Evolutionary conservation across 352 stramenopile genomes (phyloP).

Genomic region (Globisporangium spiculum): DNA sequence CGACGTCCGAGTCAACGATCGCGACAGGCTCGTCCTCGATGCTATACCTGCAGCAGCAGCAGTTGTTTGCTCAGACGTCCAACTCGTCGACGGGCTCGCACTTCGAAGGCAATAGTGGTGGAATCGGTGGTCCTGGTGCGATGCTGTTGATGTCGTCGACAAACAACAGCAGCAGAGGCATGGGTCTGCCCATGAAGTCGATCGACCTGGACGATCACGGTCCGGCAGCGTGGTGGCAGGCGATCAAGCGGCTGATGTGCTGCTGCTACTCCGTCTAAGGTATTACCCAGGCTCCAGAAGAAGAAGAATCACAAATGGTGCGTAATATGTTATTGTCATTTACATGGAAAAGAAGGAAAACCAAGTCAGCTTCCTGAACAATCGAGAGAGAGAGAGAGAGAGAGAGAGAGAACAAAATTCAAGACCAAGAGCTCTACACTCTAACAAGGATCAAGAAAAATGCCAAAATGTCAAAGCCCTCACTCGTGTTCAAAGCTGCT

Average conservation of each 20-base stretch:
- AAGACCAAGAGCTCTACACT: conserved; percentile 4
- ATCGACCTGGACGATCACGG: conserved; percentile 12
- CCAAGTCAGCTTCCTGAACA: not conserved
- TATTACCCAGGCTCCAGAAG: not conserved
- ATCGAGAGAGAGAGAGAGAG: not conserved
- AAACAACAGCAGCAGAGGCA: not conserved
- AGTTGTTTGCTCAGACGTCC: conserved; percentile 14
- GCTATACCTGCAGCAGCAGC: conserved; percentile 24
- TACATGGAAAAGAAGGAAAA: conserved; percentile 2
- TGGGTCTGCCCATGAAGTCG: conserved; percentile 15
- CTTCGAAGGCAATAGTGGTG: conserved; percentile 16
- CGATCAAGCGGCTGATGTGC: conserved; percentile 31
- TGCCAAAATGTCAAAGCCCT: not conserved
- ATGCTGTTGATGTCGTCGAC: conserved; percentile 3
- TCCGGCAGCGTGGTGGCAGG: conserved; percentile 20
- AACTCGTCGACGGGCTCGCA: conserved; percentile 7
- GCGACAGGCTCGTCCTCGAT: conserved; percentile 35
- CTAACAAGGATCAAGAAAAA: not conserved
- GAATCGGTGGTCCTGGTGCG: not conserved
- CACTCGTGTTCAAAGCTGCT: not conserved
- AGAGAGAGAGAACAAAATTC: not conserved
- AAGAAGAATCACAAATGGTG: not conserved
- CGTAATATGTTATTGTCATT: conserved; percentile 9
- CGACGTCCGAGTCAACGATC: conserved; percentile 20
- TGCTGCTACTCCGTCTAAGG: conserved; percentile 24